Evolutionary conservation across 495 filamentous ascomycete genomes (phyloP), one percentile per base, ranked within the genome.

Genomic region (Beverwykella pulmonaria): DNA sequence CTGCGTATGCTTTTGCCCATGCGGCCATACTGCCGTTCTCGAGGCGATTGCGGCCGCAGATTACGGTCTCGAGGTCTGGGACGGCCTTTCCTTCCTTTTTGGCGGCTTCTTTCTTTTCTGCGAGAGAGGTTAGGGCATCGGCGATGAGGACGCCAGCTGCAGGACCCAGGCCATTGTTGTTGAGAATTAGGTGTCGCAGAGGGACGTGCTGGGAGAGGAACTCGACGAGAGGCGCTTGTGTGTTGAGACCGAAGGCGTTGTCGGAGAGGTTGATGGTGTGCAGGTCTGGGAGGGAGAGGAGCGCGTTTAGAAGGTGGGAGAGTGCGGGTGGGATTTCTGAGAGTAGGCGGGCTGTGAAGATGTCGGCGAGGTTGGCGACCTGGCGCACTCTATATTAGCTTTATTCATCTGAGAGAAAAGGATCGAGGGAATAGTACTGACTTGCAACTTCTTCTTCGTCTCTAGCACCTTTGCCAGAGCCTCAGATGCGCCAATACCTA

Each of bases 91-190:
- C 87, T 20, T 75, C 75, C 68, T 83, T 84, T 52, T 88, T 84
- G 12, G 90, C 90, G 71, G 86, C 86, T 69, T 86, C 88, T 78
- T 97, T 95, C 75, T 90, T 91, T 71, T 84, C 84, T 6, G 92
- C 91, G 62, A 98, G 89, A 20, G 86, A 82, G 34, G 79, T 82
- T 50, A 92, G 82, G 12, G 89, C 86, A 74, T 96, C 86, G 27
- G 93, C 94, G 65, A 98, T 87, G 59, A 92, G 79, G 50, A 87
- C 87, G 54, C 95, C 94, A 1, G 94, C 95, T 46, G 88, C 84
- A 32, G 94, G 94, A 17, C 94, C 94, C 10, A 98, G 84, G n/a
- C 94, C 94, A 77, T 98, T 98, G 81, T 98, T 98, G 81, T 96
- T 97, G 59, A 98, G 85, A 75, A 94, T 89, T 15, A 98, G 84